phyloP scores from a whole-genome alignment of 768 basidiomycete genomes.

The Tephrocybe sp. region DNA sequence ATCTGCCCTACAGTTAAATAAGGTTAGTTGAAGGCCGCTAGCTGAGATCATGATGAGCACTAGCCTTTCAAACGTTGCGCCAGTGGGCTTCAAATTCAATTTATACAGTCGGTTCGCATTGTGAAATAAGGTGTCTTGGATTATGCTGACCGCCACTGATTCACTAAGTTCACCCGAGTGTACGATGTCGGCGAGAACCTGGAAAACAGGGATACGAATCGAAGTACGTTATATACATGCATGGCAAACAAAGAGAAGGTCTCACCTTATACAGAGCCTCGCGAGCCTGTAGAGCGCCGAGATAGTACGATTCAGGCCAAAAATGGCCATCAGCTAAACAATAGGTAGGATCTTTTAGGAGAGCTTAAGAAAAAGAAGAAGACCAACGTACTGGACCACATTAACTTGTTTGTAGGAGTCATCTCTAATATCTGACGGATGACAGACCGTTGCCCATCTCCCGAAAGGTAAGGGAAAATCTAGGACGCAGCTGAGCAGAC shows the following conservation, averaged over 20 bases:
- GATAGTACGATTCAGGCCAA: conserved; percentile 80
- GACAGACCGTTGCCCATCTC: conserved; percentile 58
- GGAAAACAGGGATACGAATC: not conserved
- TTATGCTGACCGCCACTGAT: conserved; percentile 51
- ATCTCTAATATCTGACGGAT: conserved; percentile 69
- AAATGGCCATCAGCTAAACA: conserved; percentile 59
- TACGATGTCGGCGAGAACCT: conserved; percentile 62
- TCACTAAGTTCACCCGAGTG: conserved; percentile 50
- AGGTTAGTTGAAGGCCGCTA: no score
- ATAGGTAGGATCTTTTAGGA: not conserved
- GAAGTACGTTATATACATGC: not conserved
- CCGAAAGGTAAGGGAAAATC: conserved; percentile 69
- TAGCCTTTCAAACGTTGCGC: not conserved
- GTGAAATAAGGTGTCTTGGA: conserved; percentile 60
- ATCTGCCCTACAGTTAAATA: no score
- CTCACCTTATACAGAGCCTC: conserved; percentile 58
- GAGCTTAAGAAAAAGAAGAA: not conserved
- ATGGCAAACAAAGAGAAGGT: not conserved
- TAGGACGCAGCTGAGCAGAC: conserved; percentile 16
- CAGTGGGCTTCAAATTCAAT: conserved; percentile 43
- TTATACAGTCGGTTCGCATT: conserved; percentile 68
- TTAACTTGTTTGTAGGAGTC: conserved; percentile 72
- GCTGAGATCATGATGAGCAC: not conserved
- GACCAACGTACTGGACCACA: conserved; percentile 70
- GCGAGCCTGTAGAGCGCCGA: conserved; percentile 66